Conservation (phyloP, 1,284 basidiomycete species). For the Naganishia sp. region DNA sequence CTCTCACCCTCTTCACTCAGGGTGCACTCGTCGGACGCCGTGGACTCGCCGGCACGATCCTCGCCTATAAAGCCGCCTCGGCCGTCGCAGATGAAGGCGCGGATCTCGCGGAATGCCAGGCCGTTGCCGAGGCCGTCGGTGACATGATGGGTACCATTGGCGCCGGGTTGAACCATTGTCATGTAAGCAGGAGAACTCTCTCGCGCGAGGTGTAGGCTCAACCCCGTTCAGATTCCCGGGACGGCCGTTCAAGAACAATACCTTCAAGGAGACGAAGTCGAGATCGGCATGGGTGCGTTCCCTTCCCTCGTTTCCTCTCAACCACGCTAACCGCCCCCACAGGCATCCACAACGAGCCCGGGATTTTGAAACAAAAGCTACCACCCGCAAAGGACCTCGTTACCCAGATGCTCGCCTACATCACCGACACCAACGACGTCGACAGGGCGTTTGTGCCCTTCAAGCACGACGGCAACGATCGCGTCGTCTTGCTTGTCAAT, state of each 20-base stretch:
- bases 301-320: neutral
- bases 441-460: conserved; percentile 86
- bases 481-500: conserved; percentile 60
- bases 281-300: conserved; percentile 66
- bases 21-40: conserved; percentile 57
- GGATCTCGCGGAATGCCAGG: conserved; percentile 71
- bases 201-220: neutral
- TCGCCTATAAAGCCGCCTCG: conserved; percentile 90
- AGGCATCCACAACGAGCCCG: conserved; percentile 92
- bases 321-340: conserved; percentile 45
- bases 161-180: conserved; percentile 87
- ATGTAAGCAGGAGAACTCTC: conserved; percentile 58
- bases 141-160: conserved; percentile 74
- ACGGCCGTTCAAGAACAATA: conserved; percentile 58
- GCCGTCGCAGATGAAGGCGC: conserved; percentile 74
- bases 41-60: conserved; percentile 82
- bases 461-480: conserved; percentile 62
- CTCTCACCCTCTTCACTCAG: too few species aligned
- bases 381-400: conserved; percentile 71
- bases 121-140: conserved; percentile 68
- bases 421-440: conserved; percentile 71
- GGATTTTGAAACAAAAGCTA: conserved; percentile 65
- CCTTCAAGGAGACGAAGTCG: conserved; percentile 62
- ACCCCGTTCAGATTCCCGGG: conserved; percentile 67
- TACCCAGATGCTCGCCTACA: conserved; percentile 67